Base-by-base conservation (phyloP, 2,329 filamentous ascomycete genomes). In the Penicillium sp. region DNA sequence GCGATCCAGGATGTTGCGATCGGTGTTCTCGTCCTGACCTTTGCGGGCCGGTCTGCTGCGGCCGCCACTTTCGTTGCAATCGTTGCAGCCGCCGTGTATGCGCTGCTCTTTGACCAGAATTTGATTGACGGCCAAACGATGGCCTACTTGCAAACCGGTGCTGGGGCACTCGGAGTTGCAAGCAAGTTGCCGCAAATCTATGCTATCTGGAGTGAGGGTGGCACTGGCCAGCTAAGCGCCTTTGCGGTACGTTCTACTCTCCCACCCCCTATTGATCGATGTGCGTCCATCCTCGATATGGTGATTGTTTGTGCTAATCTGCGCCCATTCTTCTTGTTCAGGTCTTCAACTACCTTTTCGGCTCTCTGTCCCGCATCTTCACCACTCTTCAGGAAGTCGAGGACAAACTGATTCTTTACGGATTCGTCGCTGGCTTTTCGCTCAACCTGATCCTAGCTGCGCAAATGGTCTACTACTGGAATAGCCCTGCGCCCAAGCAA, bases 391-490 rank as follows among this genome's bases (percentile, higher is more conserved):
- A 97, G 66, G 93, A 98, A 76, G 93, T 98, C 51, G 87, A 95
- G 68, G 93, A 98, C 71, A 90, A 90, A 72, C 78, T 97, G 50
- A 97, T 98, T 62, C 80, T 98, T 26, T 97, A 95, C 73, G 87
- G 90, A 43, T 97, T 95, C 76, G 74, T 97, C 47, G 88, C 90
- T 6, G 93, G 90, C 27, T 96, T 96, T 67, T 73, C 77, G n/a
- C 81, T 98, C 60, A 98, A 98, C 71, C 77, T 84, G 49, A 79
- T 98, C 48, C 77, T 98, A 49, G 90, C 90, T 11, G 72, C 79
- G 35, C 93, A 98, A 75, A 93, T 98, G 86, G 66, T 95, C 27
- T 95, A 90, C 73, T 97, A 97, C 77, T 98, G 93, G 93, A 95
- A 96, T 63, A 74, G 68, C 43, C 68, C 76, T 3, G 59, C 66